Percentiles rank a stretch among this genome's conserved stretches.
These are phyloP conservation scores for Aspergillus viridinutans DNA, from an alignment of 2,329 filamentous ascomycete species.

Conservation along the genomic window DNA sequence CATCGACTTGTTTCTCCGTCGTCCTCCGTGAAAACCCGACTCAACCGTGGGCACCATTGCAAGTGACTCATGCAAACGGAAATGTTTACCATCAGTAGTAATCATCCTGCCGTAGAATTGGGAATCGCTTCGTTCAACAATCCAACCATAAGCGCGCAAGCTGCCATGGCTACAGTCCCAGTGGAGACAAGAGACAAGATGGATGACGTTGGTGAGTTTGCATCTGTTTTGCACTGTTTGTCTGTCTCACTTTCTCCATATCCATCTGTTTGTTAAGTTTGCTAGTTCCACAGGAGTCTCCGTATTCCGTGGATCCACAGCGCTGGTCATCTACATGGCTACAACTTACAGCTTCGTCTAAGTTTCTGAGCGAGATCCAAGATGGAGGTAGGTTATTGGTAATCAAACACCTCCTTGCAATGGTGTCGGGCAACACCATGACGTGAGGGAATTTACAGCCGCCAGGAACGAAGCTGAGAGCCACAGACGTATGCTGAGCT, in stretches of 20 bases:
- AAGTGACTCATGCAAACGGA: neutral
- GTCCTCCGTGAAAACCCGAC: neutral
- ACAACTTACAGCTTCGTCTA: too few relatives aligned
- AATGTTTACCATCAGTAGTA: neutral
- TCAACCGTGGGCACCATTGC: neutral
- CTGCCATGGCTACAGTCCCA: neutral
- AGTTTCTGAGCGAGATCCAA: too few relatives aligned
- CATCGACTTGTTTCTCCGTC: too few relatives aligned
- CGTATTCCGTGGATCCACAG: neutral
- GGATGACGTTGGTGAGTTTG: neutral
- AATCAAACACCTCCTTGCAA: neutral
- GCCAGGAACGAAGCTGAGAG: neutral
- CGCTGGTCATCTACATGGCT: too few relatives aligned
- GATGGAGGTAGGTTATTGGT: neutral
- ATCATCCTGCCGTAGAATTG: neutral
- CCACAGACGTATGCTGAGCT: neutral
- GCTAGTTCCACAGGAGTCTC: neutral
- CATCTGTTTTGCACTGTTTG: neutral
- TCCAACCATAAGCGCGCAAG: neutral
- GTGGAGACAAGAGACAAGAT: neutral
- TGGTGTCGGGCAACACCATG: neutral
- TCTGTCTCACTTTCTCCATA: neutral
- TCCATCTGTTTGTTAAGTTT: neutral
- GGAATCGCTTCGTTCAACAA: too few relatives aligned
- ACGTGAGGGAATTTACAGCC: neutral